Evolutionary conservation across 1,139 yeast genomes (phyloP), one percentile per base, ranked within the genome.

Genomic region (Yamadazyma siamensis): DNA sequence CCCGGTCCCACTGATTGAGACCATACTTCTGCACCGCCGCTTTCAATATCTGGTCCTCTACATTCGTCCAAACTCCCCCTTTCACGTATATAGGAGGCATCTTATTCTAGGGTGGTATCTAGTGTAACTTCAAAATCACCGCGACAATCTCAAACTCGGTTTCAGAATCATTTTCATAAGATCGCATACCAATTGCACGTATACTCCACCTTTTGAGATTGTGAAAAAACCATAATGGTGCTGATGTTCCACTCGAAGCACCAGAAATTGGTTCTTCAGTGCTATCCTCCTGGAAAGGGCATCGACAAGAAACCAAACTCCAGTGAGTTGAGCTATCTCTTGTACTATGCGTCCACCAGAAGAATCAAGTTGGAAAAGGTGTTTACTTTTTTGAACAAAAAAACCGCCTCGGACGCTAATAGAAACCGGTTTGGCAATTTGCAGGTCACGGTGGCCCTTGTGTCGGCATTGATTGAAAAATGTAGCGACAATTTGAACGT

Each of bases 1-100:
- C 94, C 31, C 96, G 75, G 6, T 91, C 77, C 98, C 98, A 91
- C 50, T 91, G 96, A 44, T 85, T 88, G 14, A 88, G 65, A 0
- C 98, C 98, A 54, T 91, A 91, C 52, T 91, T 91, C 28, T 94
- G 77, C 3, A 91, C 84, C 1, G 96, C 96, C 0, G 96, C 95
- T 44, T 82, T 80, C 29, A 91, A 64, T 28, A 89, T 83, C 52
- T 86, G 91, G 56, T 89, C 97, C 49, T 89, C 97, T 6, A 84
- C 78, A 50, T 85, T 81, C 3, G 94, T 80, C 97, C 97, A 89
- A 2, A 77, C 80, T 23, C 94, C 95, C 25, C 95, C 95, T 51
- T 81, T 84, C 29, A 84, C 84, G 51, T 84, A 84, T 2, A 80
- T 64, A 3, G 89, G 88, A 4, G 89, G 85, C 55, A 48, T 47